Evolutionary conservation across 2,329 filamentous ascomycete species (phyloP).

Genomic region (Diaporthe vexans): DNA sequence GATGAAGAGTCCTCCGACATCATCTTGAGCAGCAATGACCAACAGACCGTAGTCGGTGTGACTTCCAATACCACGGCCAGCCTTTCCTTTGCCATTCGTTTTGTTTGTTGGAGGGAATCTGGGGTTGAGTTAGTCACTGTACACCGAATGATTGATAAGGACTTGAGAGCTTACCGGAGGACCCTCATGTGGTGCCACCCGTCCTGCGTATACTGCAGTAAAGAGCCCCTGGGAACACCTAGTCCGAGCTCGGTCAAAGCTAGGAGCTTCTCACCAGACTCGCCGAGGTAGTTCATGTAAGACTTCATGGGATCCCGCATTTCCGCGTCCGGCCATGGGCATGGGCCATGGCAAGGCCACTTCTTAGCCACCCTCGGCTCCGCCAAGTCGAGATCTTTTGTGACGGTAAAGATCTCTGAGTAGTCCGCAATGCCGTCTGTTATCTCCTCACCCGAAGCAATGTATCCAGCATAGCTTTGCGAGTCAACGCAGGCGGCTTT

Average conservation of each 20-base stretch:
- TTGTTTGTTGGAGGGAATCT: slow-evolving; percentile 52
- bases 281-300: slow-evolving; percentile 58
- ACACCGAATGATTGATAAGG: not conserved
- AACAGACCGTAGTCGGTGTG: slow-evolving; percentile 67
- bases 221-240: slow-evolving; percentile 54
- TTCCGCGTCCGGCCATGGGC: slow-evolving; percentile 60
- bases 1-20: slow-evolving; percentile 64
- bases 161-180: slow-evolving; percentile 54
- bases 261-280: slow-evolving; percentile 60
- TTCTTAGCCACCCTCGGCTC: slow-evolving; percentile 56
- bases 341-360: slow-evolving; percentile 65
- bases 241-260: slow-evolving; percentile 61
- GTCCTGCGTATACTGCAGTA: slow-evolving; percentile 59
- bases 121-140: slow-evolving; percentile 12
- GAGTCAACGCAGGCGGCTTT: slow-evolving; percentile 60
- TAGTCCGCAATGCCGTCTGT: slow-evolving; percentile 65
- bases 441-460: slow-evolving; percentile 64
- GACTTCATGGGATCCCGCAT: slow-evolving; percentile 56
- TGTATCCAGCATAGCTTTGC: slow-evolving; percentile 62
- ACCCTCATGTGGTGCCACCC: slow-evolving; percentile 67
- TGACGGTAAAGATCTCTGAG: slow-evolving; percentile 66
- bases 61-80: slow-evolving; percentile 64
- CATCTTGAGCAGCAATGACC: slow-evolving; percentile 64
- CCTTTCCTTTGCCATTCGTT: slow-evolving; percentile 63
- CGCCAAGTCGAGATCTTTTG: slow-evolving; percentile 58